Percentiles rank a stretch among this genome's conserved stretches.
Evolutionary conservation across 352 stramenopile genomes (phyloP).

Genomic region (Nothophytophthora sp.): DNA sequence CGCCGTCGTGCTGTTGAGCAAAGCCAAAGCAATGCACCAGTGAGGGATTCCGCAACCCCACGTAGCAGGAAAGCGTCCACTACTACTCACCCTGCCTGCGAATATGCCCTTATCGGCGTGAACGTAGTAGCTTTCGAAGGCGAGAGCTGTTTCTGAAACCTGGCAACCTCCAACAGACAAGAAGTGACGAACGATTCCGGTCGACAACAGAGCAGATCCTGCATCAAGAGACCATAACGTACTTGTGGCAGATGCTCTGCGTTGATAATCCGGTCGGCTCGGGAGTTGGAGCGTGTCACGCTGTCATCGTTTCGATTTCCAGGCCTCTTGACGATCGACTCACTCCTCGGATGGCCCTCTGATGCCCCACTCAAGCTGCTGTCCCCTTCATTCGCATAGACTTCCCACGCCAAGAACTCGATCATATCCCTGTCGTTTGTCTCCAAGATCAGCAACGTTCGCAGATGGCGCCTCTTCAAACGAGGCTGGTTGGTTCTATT

Average conservation of each 20-base stretch:
- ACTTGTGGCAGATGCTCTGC: slow-evolving; percentile 26
- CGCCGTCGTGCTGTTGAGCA: slow-evolving; percentile 70
- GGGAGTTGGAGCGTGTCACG: slow-evolving; percentile 4
- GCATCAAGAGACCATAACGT: no score
- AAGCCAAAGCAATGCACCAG: no score
- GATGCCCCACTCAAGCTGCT: slow-evolving; percentile 3
- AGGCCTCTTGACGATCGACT: not conserved
- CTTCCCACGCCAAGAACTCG: slow-evolving; percentile 45
- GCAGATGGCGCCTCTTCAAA: slow-evolving; percentile 18
- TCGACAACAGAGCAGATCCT: no score
- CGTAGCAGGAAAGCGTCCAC: no score
- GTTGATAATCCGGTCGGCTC: slow-evolving; percentile 16
- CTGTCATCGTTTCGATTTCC: slow-evolving; percentile 4
- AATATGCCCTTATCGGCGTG: slow-evolving; percentile 53
- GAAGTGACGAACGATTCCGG: not conserved
- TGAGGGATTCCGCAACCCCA: no score
- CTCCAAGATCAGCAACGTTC: not conserved
- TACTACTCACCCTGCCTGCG: slow-evolving; percentile 53
- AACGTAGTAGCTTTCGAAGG: slow-evolving; percentile 52
- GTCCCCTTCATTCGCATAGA: slow-evolving; percentile 41
- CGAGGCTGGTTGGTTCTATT: slow-evolving; percentile 66
- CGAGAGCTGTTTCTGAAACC: slow-evolving; percentile 30
- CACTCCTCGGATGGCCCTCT: not conserved
- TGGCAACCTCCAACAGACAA: slow-evolving; percentile 9
- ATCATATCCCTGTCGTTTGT: slow-evolving; percentile 24